A percentile compares a stretch with the other conserved stretches of the same genome.
Conservation (phyloP, 208 protist species). For the Phytomonas francai region DNA sequence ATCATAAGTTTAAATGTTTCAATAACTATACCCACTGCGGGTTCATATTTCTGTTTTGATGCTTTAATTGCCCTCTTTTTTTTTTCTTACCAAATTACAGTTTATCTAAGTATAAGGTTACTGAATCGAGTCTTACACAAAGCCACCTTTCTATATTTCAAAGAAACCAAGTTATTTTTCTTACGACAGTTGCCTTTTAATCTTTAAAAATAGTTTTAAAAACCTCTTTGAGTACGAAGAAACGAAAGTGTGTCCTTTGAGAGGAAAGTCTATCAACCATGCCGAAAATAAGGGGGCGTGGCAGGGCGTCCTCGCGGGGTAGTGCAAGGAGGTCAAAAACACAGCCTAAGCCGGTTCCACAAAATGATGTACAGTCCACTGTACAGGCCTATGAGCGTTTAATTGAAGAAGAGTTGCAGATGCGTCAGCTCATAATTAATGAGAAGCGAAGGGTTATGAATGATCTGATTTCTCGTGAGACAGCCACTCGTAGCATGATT, state of each 20-base stretch:
- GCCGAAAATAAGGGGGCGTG: not conserved
- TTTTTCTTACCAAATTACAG: too few species aligned
- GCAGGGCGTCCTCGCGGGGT: too few species aligned
- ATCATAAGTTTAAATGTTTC: not conserved
- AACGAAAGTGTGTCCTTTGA: too few species aligned
- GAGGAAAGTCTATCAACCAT: not conserved
- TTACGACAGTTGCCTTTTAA: too few species aligned
- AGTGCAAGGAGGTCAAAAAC: slow-evolving; percentile 14
- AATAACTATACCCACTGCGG: not conserved
- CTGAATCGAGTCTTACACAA: too few species aligned
- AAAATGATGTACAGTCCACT: slow-evolving; percentile 34
- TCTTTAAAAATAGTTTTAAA: too few species aligned
- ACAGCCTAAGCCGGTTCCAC: slow-evolving; percentile 29
- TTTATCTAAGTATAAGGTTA: too few species aligned
- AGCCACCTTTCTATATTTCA: too few species aligned
- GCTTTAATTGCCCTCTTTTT: too few species aligned
- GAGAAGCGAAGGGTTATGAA: slow-evolving; percentile 51
- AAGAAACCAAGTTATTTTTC: too few species aligned
- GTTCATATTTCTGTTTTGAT: not conserved
- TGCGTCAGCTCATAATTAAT: slow-evolving; percentile 51
- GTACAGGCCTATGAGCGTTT: slow-evolving; percentile 43
- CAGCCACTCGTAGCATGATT: slow-evolving; percentile 37
- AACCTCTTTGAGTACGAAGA: too few species aligned
- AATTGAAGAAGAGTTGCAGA: slow-evolving; percentile 39
- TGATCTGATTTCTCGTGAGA: slow-evolving; percentile 30